Base-by-base conservation (phyloP, 495 filamentous ascomycete species). In the Penicillium crystallinum region DNA sequence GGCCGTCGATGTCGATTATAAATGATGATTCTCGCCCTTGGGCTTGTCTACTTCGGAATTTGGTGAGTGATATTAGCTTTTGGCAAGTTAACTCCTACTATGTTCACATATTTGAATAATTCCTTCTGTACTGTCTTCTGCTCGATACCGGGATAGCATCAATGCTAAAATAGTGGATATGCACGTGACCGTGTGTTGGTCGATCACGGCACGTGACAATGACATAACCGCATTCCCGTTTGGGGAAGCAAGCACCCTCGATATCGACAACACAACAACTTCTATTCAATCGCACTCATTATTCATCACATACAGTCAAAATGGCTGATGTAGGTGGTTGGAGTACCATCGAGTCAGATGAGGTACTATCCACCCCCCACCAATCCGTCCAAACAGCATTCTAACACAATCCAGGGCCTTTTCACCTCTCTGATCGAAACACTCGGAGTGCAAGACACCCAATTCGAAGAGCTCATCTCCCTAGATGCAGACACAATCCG, bases 391-490 rank as follows among this genome's bases (percentile, higher is more conserved):
- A 25, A 46, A 14, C 46, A 49, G 3, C 53, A 36, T 17, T 54
- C 60, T 44, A 46, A 59, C 44, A 49, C 29, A 31, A 27, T 54
- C 27, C 46, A 96, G 92, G 93, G 93, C 63, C 90, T 99, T 58
- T 99, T 99, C 73, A 99, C 95, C 52, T 95, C 89, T 63, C 81
- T 99, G 40, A 70, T 90, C 59, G 88, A 96, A 59, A 90, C 88
- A 56, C 86, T 99, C 36, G 93, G 95, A 31, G 91, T 91, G 30
- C 85, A 89, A 64, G 83, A 90, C 64, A 88, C 97, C 6, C 93
- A 99, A 70, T 97, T 97, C 70, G 95, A 97, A 72, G 93, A 99
- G 71, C 84, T 99, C 53, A 83, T 97, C 34, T 84, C 89, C 1
- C 80, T 99, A 46, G 95, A 97, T 67, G 77, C 90, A 10, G 83